Conservation (phyloP, 1,284 basidiomycete genomes). For the Cutaneotrichosporon dermatis region DNA sequence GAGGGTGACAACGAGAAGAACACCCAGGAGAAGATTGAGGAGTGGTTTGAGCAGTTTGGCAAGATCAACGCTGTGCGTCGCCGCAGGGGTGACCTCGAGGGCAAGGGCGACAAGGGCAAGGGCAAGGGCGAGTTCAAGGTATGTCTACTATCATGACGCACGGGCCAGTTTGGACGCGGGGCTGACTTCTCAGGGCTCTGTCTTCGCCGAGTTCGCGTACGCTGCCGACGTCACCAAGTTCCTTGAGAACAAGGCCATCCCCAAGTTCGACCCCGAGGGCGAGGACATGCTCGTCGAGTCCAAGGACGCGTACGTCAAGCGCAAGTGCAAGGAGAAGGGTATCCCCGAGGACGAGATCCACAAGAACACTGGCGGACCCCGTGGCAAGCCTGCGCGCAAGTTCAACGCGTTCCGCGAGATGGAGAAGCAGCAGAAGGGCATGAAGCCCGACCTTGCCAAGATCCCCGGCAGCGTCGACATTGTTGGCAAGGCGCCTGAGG, state of each 20-base stretch:
- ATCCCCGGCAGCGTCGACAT: slow-evolving; percentile 42
- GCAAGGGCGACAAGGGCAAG: slow-evolving; percentile 56
- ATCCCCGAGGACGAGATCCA: slow-evolving; percentile 55
- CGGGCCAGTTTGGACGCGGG: slow-evolving; percentile 7
- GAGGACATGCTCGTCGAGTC: slow-evolving; percentile 74
- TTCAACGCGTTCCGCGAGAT: slow-evolving; percentile 91
- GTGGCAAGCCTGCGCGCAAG: slow-evolving; percentile 45
- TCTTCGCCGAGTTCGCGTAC: slow-evolving; percentile 85
- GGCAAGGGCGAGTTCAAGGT: slow-evolving; percentile 76
- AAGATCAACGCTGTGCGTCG: slow-evolving; percentile 71
- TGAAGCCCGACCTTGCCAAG: slow-evolving; percentile 33
- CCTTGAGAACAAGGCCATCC: slow-evolving; percentile 71
- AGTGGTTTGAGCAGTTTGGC: slow-evolving; percentile 79
- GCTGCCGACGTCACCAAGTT: slow-evolving; percentile 68
- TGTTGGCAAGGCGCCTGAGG: slow-evolving; percentile 27
- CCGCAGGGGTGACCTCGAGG: slow-evolving; percentile 64
- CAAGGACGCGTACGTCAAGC: slow-evolving; percentile 89
- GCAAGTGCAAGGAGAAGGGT: slow-evolving; percentile 97
- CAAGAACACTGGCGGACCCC: slow-evolving; percentile 25
- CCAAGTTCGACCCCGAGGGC: slow-evolving; percentile 63
- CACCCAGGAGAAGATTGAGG: slow-evolving; percentile 71
- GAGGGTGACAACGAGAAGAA: slow-evolving; percentile 58
- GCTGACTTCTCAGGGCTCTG: slow-evolving; percentile 63
- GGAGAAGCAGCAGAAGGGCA: slow-evolving; percentile 52
- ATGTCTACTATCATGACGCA: slow-evolving; percentile 14